phyloP scores from a whole-genome alignment of 2,329 filamentous ascomycete genomes.

The Epicoccum nigrum region DNA sequence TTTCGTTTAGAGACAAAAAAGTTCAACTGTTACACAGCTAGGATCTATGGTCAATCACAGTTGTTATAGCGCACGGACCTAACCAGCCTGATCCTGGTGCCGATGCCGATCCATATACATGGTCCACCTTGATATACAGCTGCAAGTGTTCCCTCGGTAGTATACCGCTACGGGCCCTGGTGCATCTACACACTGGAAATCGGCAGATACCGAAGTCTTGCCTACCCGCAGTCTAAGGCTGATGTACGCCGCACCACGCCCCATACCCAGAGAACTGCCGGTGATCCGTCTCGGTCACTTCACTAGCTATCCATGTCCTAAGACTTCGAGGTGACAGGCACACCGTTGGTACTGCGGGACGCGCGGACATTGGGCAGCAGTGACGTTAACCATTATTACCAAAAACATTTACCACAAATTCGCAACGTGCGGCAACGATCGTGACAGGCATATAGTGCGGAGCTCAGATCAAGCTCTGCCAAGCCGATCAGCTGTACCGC shows the following conservation, averaged over 20 bases:
- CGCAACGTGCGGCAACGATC: conserved; percentile 16
- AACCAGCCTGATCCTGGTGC: too few relatives aligned
- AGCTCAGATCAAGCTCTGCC: conserved; percentile 2
- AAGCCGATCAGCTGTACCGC: conserved; percentile 2
- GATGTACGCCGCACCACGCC: conserved; percentile 9
- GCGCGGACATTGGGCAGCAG: conserved; percentile 13
- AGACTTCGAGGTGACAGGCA: conserved; percentile 18
- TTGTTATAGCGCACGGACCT: too few relatives aligned
- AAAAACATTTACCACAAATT: not conserved
- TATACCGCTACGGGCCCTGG: too few relatives aligned
- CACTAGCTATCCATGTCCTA: conserved; percentile 21
- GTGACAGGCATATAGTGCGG: conserved; percentile 16
- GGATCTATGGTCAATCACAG: too few relatives aligned
- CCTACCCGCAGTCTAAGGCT: too few relatives aligned
- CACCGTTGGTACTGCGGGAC: conserved; percentile 20
- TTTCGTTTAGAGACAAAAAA: not conserved
- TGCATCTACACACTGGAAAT: too few relatives aligned
- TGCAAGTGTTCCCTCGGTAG: too few relatives aligned
- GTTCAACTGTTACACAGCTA: too few relatives aligned
- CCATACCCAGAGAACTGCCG: not conserved
- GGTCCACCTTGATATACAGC: too few relatives aligned
- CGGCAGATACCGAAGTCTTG: too few relatives aligned
- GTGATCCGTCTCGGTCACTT: not conserved
- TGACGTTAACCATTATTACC: not conserved
- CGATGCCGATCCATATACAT: too few relatives aligned